Conservation (phyloP, 495 filamentous ascomycete species). For the Hypoxylon rickii region DNA sequence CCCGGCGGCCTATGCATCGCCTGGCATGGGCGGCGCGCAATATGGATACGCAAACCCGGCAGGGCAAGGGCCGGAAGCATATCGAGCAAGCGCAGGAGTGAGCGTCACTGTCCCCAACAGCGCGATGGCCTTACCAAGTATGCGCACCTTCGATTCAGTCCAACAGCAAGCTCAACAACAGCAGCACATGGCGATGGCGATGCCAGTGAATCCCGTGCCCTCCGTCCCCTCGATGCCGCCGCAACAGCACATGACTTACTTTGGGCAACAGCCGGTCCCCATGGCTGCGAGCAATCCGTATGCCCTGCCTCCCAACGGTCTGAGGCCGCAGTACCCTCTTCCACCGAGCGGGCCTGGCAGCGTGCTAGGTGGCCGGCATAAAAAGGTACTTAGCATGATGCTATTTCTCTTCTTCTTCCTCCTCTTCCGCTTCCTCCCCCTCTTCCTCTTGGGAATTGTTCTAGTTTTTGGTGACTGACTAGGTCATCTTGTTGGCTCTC, state of each 20-base stretch:
- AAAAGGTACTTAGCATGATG: slow-evolving; percentile 65
- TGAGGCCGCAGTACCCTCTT: slow-evolving; percentile 47
- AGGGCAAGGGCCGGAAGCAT: slow-evolving; percentile 50
- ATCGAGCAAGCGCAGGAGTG: slow-evolving; percentile 54
- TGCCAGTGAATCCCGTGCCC: slow-evolving; percentile 37
- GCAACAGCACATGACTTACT: slow-evolving; percentile 43
- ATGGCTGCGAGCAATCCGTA: slow-evolving; percentile 51
- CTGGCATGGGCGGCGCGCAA: slow-evolving; percentile 52
- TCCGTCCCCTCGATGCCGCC: slow-evolving; percentile 36
- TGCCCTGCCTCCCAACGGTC: slow-evolving; percentile 48
- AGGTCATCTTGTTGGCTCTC: slow-evolving; percentile 27
- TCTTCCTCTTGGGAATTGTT: too few relatives aligned
- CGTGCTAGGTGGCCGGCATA: slow-evolving; percentile 81
- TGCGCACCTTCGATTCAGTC: slow-evolving; percentile 60
- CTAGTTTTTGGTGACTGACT: slow-evolving; percentile 27
- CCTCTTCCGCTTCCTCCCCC: slow-evolving; percentile 12
- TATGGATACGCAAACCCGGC: slow-evolving; percentile 61
- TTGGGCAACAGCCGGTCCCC: slow-evolving; percentile 42
- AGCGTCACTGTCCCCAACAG: slow-evolving; percentile 53
- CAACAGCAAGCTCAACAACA: slow-evolving; percentile 51
- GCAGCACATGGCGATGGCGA: slow-evolving; percentile 43
- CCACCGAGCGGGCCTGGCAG: slow-evolving; percentile 60
- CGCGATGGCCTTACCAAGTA: slow-evolving; percentile 67
- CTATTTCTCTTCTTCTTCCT: slow-evolving; percentile 2
- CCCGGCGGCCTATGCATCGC: slow-evolving; percentile 57